These are phyloP conservation scores for Wickerhamiella qilinensis DNA, from an alignment of 805 yeast species.

Conservation along the genomic window DNA sequence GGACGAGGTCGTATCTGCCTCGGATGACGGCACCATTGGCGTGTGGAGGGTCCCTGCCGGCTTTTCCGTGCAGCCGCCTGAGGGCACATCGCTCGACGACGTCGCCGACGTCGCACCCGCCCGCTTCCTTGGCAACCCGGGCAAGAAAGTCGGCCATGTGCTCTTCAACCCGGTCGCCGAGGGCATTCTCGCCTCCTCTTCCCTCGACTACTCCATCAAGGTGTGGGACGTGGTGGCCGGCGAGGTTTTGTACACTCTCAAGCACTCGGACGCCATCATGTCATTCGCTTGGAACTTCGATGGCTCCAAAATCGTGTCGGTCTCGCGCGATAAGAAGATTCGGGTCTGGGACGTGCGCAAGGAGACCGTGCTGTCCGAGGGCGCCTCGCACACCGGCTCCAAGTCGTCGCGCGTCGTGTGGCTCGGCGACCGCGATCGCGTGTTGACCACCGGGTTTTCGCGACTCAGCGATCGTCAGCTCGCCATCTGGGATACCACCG, in stretches of 20 bases:
- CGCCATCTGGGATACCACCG: conserved; percentile 78
- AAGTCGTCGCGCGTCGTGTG: conserved; percentile 77
- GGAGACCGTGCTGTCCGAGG: conserved; percentile 63
- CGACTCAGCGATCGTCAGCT: conserved; percentile 85
- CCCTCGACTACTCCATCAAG: conserved; percentile 81
- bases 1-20: conserved; percentile 55
- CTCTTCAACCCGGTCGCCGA: conserved; percentile 78
- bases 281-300: conserved; percentile 82
- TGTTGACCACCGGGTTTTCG: conserved; percentile 90
- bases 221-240: conserved; percentile 79
- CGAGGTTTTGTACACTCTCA: conserved; percentile 50
- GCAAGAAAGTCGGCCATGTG: conserved; percentile 86
- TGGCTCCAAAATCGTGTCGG: conserved; percentile 75
- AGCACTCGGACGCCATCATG: conserved; percentile 84
- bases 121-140: conserved; percentile 65
- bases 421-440: conserved; percentile 74
- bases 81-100: conserved; percentile 30
- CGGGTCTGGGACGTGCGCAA: conserved; percentile 83
- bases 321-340: conserved; percentile 77
- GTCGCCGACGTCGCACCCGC: conserved; percentile 56
- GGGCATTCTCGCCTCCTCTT: conserved; percentile 75
- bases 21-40: conserved; percentile 70
- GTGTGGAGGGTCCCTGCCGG: conserved; percentile 80
- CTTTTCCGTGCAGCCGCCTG: conserved; percentile 44
- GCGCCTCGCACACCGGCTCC: conserved; percentile 84